Evolutionary conservation across 2,329 filamentous ascomycete genomes (phyloP).

Genomic region (Diaporthe humulicola): DNA sequence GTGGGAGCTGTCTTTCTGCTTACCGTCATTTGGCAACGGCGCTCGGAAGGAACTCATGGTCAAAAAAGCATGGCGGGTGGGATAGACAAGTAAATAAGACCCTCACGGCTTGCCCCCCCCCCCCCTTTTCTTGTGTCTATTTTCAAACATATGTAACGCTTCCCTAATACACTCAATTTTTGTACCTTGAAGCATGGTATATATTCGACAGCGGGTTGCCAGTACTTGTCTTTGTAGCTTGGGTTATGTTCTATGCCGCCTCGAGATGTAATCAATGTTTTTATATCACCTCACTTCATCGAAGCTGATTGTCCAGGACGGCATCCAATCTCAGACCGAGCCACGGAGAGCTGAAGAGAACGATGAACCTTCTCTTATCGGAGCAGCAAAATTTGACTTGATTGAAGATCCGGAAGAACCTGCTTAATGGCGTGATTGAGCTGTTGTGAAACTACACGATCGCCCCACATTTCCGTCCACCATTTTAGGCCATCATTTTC

Average conservation of each 20-base stretch:
- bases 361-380: too few relatives aligned
- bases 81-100: constrained; percentile 25
- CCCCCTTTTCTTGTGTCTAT: background rate
- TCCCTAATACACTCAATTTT: background rate
- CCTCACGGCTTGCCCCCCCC: background rate
- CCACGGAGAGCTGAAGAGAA: background rate
- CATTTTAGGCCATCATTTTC: background rate
- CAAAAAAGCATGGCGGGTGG: background rate
- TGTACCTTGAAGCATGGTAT: background rate
- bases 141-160: background rate
- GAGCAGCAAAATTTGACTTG: background rate
- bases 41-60: constrained; percentile 3
- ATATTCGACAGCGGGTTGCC: background rate
- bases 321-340: background rate
- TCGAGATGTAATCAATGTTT: background rate
- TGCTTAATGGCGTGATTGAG: background rate
- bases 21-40: constrained; percentile 1
- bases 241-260: background rate
- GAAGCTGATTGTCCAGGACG: background rate
- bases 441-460: background rate
- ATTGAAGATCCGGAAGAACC: background rate
- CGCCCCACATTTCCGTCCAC: background rate
- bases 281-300: too few relatives aligned
- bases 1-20: background rate
- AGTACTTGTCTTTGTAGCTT: background rate